Evolutionary conservation across 805 yeast species (phyloP), one percentile per base, ranked within the genome.

Genomic region (Starmerella tilneyi): DNA sequence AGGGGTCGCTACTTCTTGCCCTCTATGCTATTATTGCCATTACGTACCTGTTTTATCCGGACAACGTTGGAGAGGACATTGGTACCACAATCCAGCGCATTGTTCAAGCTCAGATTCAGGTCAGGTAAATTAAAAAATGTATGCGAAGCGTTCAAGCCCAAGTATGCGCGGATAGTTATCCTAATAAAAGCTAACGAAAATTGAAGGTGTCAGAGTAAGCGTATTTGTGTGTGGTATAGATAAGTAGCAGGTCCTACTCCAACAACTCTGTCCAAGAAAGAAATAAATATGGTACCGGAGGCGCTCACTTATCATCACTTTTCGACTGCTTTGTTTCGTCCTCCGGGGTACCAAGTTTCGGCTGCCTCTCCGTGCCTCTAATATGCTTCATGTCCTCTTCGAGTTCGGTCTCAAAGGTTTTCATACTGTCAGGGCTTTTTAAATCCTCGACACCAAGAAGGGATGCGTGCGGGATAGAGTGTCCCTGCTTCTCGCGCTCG

Each of bases 1-100:
- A 92, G 69, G 98, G 98, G 44, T 85, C 80, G 30, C 80, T 92
- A 92, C 71, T 92, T 54, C 62, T 92, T 46, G 79, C 94, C 48
- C 84, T 94, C 43, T 92, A 92, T 61, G 61, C 80, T 47, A 81
- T 92, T 46, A 79, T 86, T 45, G 95, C 94, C 2, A 70, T 92
- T 56, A 88, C 96, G 1, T 92, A 92, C 70, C 84, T 73, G 68
- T 84, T 75, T 63, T 84, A 85, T 58, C 98, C 98, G 11, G 58
- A 56, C 36, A 35, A 13, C 13, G 46, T 45, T 11, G 44, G 21
- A n/a, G 37, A 38, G 33, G 41, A 38, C 33, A 27, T 38, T 24
- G 4, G 23, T n/a, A 24, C 40, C n/a, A 24, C 40, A 8, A 30
- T 36, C 22, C 40, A 36, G 15, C 32, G 26, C 26, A n/a, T 41